Conservation (phyloP, 164 flowering plant genomes). For the Saururus chinensis region DNA sequence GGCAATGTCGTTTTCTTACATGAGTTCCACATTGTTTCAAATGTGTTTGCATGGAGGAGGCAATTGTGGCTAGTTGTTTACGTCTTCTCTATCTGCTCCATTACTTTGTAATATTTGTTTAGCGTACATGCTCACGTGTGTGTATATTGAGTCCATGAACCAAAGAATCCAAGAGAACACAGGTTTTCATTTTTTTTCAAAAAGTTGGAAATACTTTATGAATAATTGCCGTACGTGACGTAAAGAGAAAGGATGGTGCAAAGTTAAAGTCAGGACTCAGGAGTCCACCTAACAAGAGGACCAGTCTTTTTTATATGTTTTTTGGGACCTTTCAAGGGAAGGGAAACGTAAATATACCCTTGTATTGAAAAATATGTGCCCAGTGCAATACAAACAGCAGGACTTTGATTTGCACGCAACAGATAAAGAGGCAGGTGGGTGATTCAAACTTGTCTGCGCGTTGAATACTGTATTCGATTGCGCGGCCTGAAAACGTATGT, state of each 20-base stretch:
- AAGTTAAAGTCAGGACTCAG: neutral
- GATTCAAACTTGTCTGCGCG: no score
- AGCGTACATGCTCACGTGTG: neutral
- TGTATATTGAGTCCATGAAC: neutral
- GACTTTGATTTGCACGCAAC: no score
- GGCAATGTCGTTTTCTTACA: no score
- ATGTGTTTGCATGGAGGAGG: neutral
- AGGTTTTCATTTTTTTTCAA: neutral
- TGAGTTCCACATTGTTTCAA: neutral
- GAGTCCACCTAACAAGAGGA: neutral
- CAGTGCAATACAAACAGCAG: no score
- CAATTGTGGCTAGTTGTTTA: neutral
- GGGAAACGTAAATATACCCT: no score
- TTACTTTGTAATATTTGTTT: neutral
- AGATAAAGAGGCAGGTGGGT: no score
- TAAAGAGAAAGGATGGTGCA: neutral
- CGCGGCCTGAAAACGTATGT: no score
- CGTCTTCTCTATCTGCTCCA: neutral
- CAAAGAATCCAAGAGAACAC: neutral
- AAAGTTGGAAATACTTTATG: neutral
- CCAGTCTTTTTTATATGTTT: no score
- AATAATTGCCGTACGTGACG: neutral
- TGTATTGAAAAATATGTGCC: no score
- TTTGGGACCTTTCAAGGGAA: no score
- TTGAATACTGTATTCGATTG: no score